Evolutionary conservation across 192 early-diverging fungal species (phyloP).

Genomic region (Backusella sp.): DNA sequence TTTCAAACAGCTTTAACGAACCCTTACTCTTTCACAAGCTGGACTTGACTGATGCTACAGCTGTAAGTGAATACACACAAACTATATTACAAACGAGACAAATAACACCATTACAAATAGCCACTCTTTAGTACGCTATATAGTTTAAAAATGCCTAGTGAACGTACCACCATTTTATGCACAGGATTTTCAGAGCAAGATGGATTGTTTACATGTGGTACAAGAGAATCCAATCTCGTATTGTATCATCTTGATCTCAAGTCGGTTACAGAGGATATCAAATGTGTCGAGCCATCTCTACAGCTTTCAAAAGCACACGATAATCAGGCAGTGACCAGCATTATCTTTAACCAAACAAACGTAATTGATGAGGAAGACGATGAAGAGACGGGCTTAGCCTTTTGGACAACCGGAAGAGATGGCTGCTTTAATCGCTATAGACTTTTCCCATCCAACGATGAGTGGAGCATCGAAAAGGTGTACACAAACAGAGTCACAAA

Average conservation of each 20-base stretch:
- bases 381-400: constrained; percentile 36
- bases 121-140: constrained; percentile 21
- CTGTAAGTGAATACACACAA: constrained; percentile 7
- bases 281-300: constrained; percentile 26
- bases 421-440: constrained; percentile 58
- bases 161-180: constrained; percentile 31
- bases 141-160: constrained; percentile 26
- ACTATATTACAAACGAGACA: background rate
- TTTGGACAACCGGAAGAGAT: constrained; percentile 67
- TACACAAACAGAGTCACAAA: constrained; percentile 66
- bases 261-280: background rate
- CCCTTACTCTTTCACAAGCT: constrained; percentile 34
- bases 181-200: constrained; percentile 19
- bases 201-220: constrained; percentile 38
- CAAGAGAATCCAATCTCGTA: constrained; percentile 40
- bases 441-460: constrained; percentile 15
- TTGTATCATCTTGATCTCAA: constrained; percentile 27
- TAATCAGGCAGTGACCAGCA: constrained; percentile 47
- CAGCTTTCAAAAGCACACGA: constrained; percentile 46
- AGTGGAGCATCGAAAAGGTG: constrained; percentile 47
- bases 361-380: background rate
- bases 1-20: constrained; percentile 34
- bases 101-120: constrained; percentile 4
- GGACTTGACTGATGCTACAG: constrained; percentile 15
- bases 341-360: constrained; percentile 19